Percentiles rank a stretch among this genome's conserved stretches.
Conservation (phyloP, 192 early-diverging fungal genomes). For the Spinellus fusiger region DNA sequence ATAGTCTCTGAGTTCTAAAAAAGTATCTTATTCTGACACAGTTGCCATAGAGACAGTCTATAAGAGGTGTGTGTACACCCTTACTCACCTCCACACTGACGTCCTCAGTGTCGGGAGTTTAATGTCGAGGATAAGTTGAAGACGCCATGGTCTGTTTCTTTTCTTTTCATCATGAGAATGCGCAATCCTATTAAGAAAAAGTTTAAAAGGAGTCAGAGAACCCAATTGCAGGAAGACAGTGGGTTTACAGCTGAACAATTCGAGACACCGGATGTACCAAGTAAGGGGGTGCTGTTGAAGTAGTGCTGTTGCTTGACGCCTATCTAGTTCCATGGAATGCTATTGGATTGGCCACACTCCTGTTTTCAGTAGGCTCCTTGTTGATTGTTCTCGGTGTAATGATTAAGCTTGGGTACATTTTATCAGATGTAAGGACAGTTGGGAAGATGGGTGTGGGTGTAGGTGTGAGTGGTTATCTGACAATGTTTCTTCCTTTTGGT, state of each 20-base stretch:
- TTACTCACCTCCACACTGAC: too few relatives aligned
- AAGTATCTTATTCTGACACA: too few relatives aligned
- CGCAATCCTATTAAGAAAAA: constrained; percentile 17
- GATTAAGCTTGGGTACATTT: constrained; percentile 42
- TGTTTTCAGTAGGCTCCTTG: constrained; percentile 39
- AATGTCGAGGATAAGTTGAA: background rate
- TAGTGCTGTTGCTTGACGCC: background rate
- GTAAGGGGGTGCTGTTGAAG: constrained; percentile 1
- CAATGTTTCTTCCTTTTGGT: background rate
- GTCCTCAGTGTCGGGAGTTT: too few relatives aligned
- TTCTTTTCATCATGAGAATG: background rate
- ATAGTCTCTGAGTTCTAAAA: too few relatives aligned
- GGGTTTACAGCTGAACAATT: constrained; percentile 28
- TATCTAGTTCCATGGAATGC: constrained; percentile 50
- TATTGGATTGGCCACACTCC: constrained; percentile 37
- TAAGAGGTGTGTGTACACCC: too few relatives aligned
- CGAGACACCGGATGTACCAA: constrained; percentile 12
- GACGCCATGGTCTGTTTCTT: background rate
- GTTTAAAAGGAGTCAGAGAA: constrained; percentile 9
- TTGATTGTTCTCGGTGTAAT: constrained; percentile 44
- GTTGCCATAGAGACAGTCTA: too few relatives aligned
- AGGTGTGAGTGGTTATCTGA: too few relatives aligned
- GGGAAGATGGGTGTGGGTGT: background rate
- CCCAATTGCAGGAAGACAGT: constrained; percentile 22
- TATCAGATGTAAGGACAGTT: constrained; percentile 34